Evolutionary conservation across 805 yeast genomes (phyloP), one percentile per base, ranked within the genome.

Genomic region (Hermanozyma aechmeae): DNA sequence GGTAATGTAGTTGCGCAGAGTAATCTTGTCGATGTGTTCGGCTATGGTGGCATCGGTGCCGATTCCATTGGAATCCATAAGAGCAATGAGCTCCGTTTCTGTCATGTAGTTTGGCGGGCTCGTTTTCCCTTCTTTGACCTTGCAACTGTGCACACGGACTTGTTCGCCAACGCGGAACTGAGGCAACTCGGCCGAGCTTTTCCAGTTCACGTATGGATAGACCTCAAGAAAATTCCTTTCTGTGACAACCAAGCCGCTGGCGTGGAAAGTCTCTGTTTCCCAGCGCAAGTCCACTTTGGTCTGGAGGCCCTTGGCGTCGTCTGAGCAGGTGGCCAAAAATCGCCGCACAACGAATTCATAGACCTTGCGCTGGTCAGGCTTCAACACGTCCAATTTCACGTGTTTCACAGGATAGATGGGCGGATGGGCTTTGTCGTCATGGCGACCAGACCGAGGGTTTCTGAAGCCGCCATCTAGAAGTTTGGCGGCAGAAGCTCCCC

Each of bases 21-120:
- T 56, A 24, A 92, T 76, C 47, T 82, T 87, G 33, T 81, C 86
- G 22, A 92, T 92, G 53, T 92, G 99, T 24, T 92, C 98, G 0
- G 97, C 98, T 54, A 92, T 93, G 0, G 99, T 92, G 1, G 99
- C 99, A 60, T 92, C 99, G 0, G 99, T 92, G 3, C 99, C 99
- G 25, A 92, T 92, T 0, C 97, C 97, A 52, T 92, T 92, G 8
- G 76, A 82, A 58, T 93, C 97, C 99, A 92, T 92, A 26, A 92
- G 58, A 7, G 84, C 79, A 55, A 92, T 85, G 14, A 92, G 64
- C 48, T 89, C 98, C 0, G 95, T 68, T 51, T 92, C 99, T 0
- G 97, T 89, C 65, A 92, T 68, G 30, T 76, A 79, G 16, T 58
- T 54, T 0, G 99, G 98, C 1, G 96, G 76, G 0, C 78, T 48